Percentiles rank a stretch among this genome's conserved stretches.
These are phyloP conservation scores for Didymella glomerata DNA, from an alignment of 2,329 filamentous ascomycete species.

Conservation along the genomic window DNA sequence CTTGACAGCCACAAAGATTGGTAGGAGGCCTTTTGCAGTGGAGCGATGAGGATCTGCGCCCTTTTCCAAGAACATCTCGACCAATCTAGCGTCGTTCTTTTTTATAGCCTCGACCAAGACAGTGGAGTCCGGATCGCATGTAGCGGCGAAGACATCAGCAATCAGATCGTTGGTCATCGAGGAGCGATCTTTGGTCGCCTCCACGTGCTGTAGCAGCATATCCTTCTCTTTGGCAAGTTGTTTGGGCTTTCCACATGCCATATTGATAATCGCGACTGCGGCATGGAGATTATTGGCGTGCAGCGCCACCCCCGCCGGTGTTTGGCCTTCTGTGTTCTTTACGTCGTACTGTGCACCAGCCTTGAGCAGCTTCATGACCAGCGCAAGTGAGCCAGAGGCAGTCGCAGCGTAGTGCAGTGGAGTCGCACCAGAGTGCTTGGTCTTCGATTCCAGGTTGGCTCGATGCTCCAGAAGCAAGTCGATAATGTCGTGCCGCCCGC, in stretches of 20 bases:
- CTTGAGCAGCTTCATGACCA: slow-evolving; percentile 38
- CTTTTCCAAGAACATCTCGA: slow-evolving; percentile 43
- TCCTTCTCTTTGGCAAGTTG: slow-evolving; percentile 45
- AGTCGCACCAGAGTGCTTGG: slow-evolving; percentile 38
- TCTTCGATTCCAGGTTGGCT: slow-evolving; percentile 35
- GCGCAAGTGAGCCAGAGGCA: slow-evolving; percentile 33
- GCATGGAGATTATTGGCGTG: slow-evolving; percentile 39
- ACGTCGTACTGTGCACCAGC: slow-evolving; percentile 40
- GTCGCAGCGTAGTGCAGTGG: slow-evolving; percentile 46
- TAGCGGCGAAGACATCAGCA: slow-evolving; percentile 44
- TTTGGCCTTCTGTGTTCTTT: slow-evolving; percentile 31
- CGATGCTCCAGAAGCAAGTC: slow-evolving; percentile 36
- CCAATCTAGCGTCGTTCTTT: slow-evolving; percentile 36
- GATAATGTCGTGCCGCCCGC: slow-evolving; percentile 35
- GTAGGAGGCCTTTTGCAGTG: slow-evolving; percentile 33
- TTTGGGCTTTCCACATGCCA: slow-evolving; percentile 36
- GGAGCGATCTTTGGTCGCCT: slow-evolving; percentile 37
- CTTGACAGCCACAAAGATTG: slow-evolving; percentile 42
- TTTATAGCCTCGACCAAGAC: slow-evolving; percentile 47
- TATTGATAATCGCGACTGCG: slow-evolving; percentile 44
- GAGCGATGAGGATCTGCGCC: slow-evolving; percentile 42
- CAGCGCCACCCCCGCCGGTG: slow-evolving; percentile 41
- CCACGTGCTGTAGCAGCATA: slow-evolving; percentile 42
- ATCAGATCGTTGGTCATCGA: slow-evolving; percentile 46
- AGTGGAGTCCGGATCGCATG: slow-evolving; percentile 45